These are phyloP conservation scores for Microsporum ferrugineum DNA, from an alignment of 2,329 filamentous ascomycete genomes.

Conservation along the genomic window DNA sequence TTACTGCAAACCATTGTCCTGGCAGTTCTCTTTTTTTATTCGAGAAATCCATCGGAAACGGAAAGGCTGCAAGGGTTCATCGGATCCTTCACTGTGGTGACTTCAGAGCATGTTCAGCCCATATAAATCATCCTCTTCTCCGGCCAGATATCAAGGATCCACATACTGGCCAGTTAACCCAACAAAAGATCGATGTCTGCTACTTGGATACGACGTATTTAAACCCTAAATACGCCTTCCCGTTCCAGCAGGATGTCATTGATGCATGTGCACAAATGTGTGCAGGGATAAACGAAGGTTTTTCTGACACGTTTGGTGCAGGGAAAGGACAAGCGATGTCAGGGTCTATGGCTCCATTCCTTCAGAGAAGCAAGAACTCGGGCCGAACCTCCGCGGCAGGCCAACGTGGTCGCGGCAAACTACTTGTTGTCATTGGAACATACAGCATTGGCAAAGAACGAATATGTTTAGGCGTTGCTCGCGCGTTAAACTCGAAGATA, in stretches of 20 bases:
- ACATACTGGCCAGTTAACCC: slow-evolving; percentile 56
- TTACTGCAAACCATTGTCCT: slow-evolving; percentile 91
- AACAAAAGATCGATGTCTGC: slow-evolving; percentile 87
- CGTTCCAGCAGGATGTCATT: slow-evolving; percentile 77
- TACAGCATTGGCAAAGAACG: slow-evolving; percentile 98
- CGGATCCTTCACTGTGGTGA: slow-evolving; percentile 91
- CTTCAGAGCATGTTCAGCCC: slow-evolving; percentile 78
- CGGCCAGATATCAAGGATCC: slow-evolving; percentile 62
- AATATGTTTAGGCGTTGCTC: slow-evolving; percentile 84
- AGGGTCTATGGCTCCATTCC: slow-evolving; percentile 47
- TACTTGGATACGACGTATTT: slow-evolving; percentile 97
- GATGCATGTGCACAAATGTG: slow-evolving; percentile 79
- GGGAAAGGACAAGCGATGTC: slow-evolving; percentile 41
- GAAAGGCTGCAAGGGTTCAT: slow-evolving; percentile 51
- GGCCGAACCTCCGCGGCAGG: neutral
- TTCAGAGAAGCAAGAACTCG: neutral
- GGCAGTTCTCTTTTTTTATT: slow-evolving; percentile 91
- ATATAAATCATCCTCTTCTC: slow-evolving; percentile 70
- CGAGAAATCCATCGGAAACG: slow-evolving; percentile 59
- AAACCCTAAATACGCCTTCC: slow-evolving; percentile 90
- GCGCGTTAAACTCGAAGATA: slow-evolving; percentile 75
- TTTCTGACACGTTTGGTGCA: slow-evolving; percentile 41
- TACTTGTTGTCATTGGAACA: slow-evolving; percentile 87
- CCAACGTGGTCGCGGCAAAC: slow-evolving; percentile 36
- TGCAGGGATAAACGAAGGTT: slow-evolving; percentile 59